Base-by-base conservation (phyloP, 805 yeast genomes). In the Metschnikowia peoriensis region DNA sequence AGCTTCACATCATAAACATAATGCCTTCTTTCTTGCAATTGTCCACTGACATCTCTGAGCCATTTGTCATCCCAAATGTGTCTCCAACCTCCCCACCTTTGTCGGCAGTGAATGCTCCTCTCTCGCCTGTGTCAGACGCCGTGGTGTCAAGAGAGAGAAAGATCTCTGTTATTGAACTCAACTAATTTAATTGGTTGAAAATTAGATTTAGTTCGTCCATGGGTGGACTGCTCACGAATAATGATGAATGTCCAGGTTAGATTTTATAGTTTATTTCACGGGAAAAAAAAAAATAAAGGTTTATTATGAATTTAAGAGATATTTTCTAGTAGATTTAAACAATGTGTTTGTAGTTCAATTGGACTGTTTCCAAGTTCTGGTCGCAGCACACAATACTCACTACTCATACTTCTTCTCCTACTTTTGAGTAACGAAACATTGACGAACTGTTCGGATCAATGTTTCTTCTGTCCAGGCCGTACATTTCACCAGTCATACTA, bases 41-140 rank as follows among this genome's bases (percentile, higher is more conserved):
- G 66, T 76, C 85, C 39, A 76, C 82, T 49, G 83, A 82, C 55
- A 68, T 77, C 47, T 75, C 81, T 52, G 75, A 80, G 67, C 89
- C 91, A 59, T 85, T 84, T 61, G 77, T 85, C 50, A 84, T 85
- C 61, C 84, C 85, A 61, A 69, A 79, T 55, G 76, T 84, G 44
- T 83, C 89, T 1, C 89, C 89, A 37, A 76, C 76, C 8, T 76
- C 73, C 14, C 71, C 75, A 16, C 41, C 50, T 38, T 48, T 61
- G 22, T 29, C 44, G 4, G 46, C 53, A 12, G 47, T 53, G 41
- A 45, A 42, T 22, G 44, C 54, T 17, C 46, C 54, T 3, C 52
- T 51, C 6, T 41, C 58, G 10, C 53, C 53, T 14, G 46, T 57
- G 12, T 34, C 57, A 7, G 63, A 60, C 43, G 49, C 54, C 41